A percentile compares a stretch with the other conserved stretches of the same genome.
Conservation (phyloP, 1,139 yeast genomes). For the Wickerhamomyces sp. region DNA sequence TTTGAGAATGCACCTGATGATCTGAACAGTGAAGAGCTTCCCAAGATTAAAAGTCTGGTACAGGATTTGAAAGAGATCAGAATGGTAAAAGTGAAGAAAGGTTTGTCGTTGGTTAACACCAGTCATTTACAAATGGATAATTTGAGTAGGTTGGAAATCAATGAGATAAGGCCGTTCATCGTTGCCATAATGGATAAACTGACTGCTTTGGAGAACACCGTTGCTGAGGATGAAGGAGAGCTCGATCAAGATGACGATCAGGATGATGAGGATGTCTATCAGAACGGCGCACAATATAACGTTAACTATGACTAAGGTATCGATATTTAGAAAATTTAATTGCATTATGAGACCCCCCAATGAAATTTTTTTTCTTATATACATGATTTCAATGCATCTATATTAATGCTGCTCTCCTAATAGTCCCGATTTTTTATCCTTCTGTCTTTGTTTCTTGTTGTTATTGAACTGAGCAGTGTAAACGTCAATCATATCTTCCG, state of each 20-base stretch:
- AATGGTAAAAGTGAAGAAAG: slow-evolving; percentile 74
- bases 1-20: slow-evolving; percentile 68
- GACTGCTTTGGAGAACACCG: slow-evolving; percentile 44
- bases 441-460: slow-evolving; percentile 17
- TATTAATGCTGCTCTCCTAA: too few relatives aligned
- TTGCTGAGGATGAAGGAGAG: slow-evolving; percentile 18
- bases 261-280: not conserved
- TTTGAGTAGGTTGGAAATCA: slow-evolving; percentile 75
- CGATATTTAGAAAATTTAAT: not conserved
- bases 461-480: slow-evolving; percentile 20
- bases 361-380: too few relatives aligned
- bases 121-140: slow-evolving; percentile 82
- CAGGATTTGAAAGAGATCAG: slow-evolving; percentile 86
- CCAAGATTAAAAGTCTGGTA: slow-evolving; percentile 56
- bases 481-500: slow-evolving; percentile 20
- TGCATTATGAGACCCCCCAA: not conserved
- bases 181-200: slow-evolving; percentile 75
- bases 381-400: too few relatives aligned
- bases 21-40: slow-evolving; percentile 45
- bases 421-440: slow-evolving; percentile 12
- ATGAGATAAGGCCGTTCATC: slow-evolving; percentile 82
- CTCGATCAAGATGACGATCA: slow-evolving; percentile 1
- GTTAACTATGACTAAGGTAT: not conserved
- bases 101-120: slow-evolving; percentile 73
- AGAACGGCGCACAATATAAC: too few relatives aligned